A percentile compares a stretch with the other conserved stretches of the same genome.
These are phyloP conservation scores for Verticillium dahliae DNA, from an alignment of 2,329 filamentous ascomycete species.

Conservation along the genomic window DNA sequence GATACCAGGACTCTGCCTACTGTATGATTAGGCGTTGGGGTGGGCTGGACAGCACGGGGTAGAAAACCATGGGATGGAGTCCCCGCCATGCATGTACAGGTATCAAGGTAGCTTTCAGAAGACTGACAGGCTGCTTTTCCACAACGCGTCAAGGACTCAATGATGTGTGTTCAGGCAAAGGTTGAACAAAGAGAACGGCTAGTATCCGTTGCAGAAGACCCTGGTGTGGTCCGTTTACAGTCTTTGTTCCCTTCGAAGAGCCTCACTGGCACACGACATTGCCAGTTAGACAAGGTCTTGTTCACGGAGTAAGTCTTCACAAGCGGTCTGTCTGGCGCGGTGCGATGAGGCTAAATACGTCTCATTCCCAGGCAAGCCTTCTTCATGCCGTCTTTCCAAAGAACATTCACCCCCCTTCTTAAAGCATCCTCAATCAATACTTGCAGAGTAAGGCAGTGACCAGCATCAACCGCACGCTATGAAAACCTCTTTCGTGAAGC, in stretches of 20 bases:
- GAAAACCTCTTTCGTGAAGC: background rate
- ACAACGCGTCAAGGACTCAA: background rate
- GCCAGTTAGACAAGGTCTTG: background rate
- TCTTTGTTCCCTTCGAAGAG: background rate
- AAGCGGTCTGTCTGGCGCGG: background rate
- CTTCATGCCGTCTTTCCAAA: background rate
- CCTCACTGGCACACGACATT: background rate
- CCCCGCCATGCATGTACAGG: conserved; percentile 2
- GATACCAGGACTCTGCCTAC: conserved; percentile 11
- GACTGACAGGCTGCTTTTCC: background rate
- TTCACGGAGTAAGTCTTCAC: background rate
- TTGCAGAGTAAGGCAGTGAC: background rate
- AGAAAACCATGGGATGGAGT: conserved; percentile 11
- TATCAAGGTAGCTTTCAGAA: background rate
- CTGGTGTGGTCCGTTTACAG: background rate
- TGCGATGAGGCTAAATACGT: background rate
- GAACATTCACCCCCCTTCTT: background rate
- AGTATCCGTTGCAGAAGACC: background rate
- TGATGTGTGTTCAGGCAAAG: background rate
- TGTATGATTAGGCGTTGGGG: conserved; percentile 17
- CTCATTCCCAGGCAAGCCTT: background rate
- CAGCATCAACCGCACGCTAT: background rate
- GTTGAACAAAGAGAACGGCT: background rate
- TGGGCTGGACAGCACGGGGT: conserved; percentile 12
- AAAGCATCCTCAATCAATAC: background rate